These are phyloP conservation scores for Pulveroboletus ravenelii DNA, from an alignment of 768 basidiomycete species.

Conservation along the genomic window DNA sequence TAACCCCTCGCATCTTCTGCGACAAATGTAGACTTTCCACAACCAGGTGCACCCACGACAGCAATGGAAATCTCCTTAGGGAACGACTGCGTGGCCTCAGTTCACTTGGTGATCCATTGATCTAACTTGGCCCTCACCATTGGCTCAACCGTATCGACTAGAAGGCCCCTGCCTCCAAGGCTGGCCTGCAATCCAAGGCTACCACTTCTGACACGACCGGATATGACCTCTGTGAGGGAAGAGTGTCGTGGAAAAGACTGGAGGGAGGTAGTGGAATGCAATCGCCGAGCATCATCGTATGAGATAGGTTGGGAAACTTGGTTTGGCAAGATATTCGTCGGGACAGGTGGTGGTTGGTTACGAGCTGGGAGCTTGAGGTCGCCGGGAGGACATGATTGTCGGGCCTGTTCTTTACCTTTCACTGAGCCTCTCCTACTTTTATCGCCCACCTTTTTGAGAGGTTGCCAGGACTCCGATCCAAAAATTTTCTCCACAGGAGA, in stretches of 20 bases:
- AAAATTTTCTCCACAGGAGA: slow-evolving; percentile 40
- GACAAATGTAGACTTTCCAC: slow-evolving; percentile 84
- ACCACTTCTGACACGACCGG: slow-evolving; percentile 55
- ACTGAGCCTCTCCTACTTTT: slow-evolving; percentile 46
- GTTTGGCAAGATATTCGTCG: slow-evolving; percentile 28
- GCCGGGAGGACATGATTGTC: slow-evolving; percentile 46
- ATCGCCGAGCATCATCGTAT: slow-evolving; percentile 36
- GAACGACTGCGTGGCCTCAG: slow-evolving; percentile 20
- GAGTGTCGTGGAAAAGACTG: slow-evolving; percentile 34
- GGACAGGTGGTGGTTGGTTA: slow-evolving; percentile 37
- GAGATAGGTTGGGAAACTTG: slow-evolving; percentile 33
- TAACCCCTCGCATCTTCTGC: slow-evolving; percentile 67
- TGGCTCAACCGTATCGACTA: slow-evolving; percentile 17
- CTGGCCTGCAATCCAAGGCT: slow-evolving; percentile 48
- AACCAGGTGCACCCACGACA: slow-evolving; percentile 72
- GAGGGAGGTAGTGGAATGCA: slow-evolving; percentile 37
- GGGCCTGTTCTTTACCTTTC: slow-evolving; percentile 42
- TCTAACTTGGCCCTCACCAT: slow-evolving; percentile 20
- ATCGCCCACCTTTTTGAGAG: slow-evolving; percentile 36
- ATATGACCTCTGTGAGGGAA: slow-evolving; percentile 29
- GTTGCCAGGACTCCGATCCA: slow-evolving; percentile 52
- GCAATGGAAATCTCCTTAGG: slow-evolving; percentile 53
- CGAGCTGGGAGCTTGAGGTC: slow-evolving; percentile 62
- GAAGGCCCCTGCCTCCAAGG: slow-evolving; percentile 12
- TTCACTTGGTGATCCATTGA: not conserved